Base-by-base conservation (phyloP, 495 filamentous ascomycete species). In the Endocarpon pusillum region DNA sequence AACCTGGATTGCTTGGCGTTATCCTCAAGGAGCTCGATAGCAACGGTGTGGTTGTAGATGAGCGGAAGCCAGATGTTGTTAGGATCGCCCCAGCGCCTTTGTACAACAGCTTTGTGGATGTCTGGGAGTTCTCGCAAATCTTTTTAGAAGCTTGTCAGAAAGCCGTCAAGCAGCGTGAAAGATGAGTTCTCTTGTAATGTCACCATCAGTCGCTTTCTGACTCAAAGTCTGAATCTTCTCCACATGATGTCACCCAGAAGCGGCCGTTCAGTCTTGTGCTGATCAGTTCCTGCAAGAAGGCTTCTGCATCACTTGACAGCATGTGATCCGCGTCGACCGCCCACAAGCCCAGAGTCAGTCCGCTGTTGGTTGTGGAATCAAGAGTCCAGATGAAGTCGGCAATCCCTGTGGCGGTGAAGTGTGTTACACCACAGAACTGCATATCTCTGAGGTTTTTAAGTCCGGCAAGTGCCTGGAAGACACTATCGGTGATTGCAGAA, bases 21-120 rank as follows among this genome's bases (percentile, higher is more conserved):
- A 72, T 92, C 1, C 71, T 86, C 59, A 54, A 70, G 34, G 57
- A 57, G 33, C 46, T 97, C 21, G 73, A 91, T 45, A 62, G 67
- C 26, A 53, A 67, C 9, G 75, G 72, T 2, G 71, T 93, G 7
- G 68, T 97, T 16, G 72, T 91, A 21, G 89, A 97, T 48, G 83
- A 96, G 59, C 60, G 89, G 41, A 75, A 72, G 47, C 89, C 89
- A 15, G 74, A 94, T 53, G 91, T 97, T 18, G 68, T 97, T 20
- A 62, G 89, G 4, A 80, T 94, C n/a, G 84, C 87, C 12, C 91
- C 89, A 1, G 75, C 81, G 20, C 86, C 89, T 21, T 47, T 96
- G 34, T 97, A 93, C 53, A 94, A 94, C 53, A 73, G 64, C 0
- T 94, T 77, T 50, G 49, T 49, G 33, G 89, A 97, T 44, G 78